Conservation (phyloP, 345 rosid species). For the Geranium rotundifolium region DNA sequence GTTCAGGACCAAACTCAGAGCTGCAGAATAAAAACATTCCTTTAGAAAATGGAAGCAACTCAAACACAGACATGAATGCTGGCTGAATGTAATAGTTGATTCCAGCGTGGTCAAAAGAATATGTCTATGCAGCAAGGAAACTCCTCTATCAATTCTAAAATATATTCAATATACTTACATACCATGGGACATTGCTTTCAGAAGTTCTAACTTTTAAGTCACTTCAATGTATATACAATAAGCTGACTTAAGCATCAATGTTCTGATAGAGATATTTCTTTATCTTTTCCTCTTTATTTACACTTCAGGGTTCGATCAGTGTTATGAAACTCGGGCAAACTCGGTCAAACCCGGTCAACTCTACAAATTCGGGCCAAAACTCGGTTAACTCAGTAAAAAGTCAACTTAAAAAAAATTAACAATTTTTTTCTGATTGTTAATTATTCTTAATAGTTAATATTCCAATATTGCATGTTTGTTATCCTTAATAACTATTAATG, state of each 20-base stretch:
- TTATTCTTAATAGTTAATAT: no score
- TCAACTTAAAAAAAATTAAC: no score
- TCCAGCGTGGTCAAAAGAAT: neutral
- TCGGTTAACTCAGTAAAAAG: no score
- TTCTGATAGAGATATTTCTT: neutral
- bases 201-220: neutral
- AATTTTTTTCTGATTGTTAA: no score
- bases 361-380: no score
- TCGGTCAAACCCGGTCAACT: no score
- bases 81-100: neutral
- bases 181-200: neutral
- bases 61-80: neutral
- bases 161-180: neutral
- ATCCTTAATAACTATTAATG: no score
- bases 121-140: neutral
- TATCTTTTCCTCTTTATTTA: no score
- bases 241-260: neutral
- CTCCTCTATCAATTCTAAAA: neutral
- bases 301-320: no score
- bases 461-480: no score
- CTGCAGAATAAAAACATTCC: conserved; percentile 18
- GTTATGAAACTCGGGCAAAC: no score
- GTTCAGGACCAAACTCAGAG: conserved; percentile 51
- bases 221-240: neutral
- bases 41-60: neutral